These are phyloP conservation scores for Aspergillus brunneoviolaceus DNA, from an alignment of 2,329 filamentous ascomycete species.

Conservation along the genomic window DNA sequence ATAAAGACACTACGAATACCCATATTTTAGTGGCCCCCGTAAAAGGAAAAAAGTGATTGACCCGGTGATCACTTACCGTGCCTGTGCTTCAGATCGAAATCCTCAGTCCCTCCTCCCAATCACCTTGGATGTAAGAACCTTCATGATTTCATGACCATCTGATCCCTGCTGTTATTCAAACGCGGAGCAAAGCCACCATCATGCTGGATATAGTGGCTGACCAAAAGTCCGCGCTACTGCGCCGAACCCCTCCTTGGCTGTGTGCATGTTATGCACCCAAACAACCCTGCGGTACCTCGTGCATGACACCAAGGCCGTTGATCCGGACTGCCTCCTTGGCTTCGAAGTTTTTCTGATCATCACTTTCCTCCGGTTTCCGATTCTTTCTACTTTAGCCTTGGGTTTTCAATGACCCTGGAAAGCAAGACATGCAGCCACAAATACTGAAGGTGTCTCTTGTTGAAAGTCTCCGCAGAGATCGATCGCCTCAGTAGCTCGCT, in stretches of 20 bases:
- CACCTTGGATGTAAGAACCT: not conserved
- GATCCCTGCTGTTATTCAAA: not conserved
- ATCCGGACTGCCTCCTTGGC: not conserved
- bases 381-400: not conserved
- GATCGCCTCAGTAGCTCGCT: not conserved
- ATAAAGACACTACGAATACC: not conserved
- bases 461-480: not conserved
- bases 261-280: not conserved
- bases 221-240: not conserved
- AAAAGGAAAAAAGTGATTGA: not conserved
- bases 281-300: not conserved
- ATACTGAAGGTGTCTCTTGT: not conserved
- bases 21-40: not conserved
- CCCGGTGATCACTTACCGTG: not conserved
- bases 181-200: not conserved
- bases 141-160: not conserved
- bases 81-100: constrained; percentile 3
- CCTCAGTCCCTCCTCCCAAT: not conserved
- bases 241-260: not conserved
- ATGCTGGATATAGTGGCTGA: not conserved
- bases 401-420: not conserved
- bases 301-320: not conserved
- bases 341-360: not conserved
- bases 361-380: not conserved
- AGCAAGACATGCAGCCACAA: not conserved